A percentile compares a stretch with the other conserved stretches of the same genome.
phyloP scores from a whole-genome alignment of 2,329 filamentous ascomycete species.

The Dactylellina sp. region DNA sequence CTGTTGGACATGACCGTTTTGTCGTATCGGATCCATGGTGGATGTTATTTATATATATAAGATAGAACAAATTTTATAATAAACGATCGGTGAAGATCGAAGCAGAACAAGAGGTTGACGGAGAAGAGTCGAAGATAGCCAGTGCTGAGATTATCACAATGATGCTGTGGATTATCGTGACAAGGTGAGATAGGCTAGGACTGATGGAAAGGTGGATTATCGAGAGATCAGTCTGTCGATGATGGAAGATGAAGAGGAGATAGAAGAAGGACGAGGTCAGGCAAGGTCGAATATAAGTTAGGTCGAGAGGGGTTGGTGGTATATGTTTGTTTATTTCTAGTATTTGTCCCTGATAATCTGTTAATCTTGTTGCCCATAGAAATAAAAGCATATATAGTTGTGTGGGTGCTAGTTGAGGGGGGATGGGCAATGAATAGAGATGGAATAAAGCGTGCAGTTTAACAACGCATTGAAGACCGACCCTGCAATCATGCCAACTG shows the following conservation, averaged over 20 bases:
- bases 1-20: constrained; percentile 32
- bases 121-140: constrained; percentile 21
- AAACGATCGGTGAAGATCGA: constrained; percentile 55
- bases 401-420: constrained; percentile 7
- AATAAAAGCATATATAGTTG: constrained; percentile 11
- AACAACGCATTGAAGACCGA: constrained; percentile 25
- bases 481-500: not conserved
- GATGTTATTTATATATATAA: constrained; percentile 4
- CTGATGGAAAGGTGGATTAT: too few species aligned
- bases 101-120: constrained; percentile 13
- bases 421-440: not conserved
- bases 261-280: not conserved
- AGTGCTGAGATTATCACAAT: constrained; percentile 35
- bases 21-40: constrained; percentile 52
- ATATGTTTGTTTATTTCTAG: constrained; percentile 2
- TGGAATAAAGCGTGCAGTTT: not conserved
- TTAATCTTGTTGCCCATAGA: constrained; percentile 15
- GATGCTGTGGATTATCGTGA: constrained; percentile 29
- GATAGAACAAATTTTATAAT: constrained; percentile 4
- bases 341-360: constrained; percentile 36
- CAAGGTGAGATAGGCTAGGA: not conserved
- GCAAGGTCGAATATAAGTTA: constrained; percentile 8
- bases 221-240: constrained; percentile 40
- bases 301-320: constrained; percentile 1
- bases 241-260: constrained; percentile 10